Evolutionary conservation across 768 basidiomycete genomes (phyloP), one percentile per base, ranked within the genome.

Genomic region (Multifurca ochricompacta): DNA sequence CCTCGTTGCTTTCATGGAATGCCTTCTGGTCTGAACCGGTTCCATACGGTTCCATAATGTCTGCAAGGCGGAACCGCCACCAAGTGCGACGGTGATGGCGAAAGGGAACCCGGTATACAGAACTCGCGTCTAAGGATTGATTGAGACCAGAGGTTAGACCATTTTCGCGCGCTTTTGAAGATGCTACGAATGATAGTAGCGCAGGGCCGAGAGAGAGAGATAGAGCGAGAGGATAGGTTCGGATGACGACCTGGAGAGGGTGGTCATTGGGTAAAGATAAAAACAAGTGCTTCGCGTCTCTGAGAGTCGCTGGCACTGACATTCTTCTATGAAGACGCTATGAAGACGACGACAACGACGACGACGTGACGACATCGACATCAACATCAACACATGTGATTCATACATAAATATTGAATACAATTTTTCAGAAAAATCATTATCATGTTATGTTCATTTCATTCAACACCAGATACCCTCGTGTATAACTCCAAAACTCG

Each of bases 401-500:
- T n/a, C n/a, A n/a, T n/a, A n/a, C n/a, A n/a, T n/a, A n/a, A n/a
- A n/a, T n/a, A n/a, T n/a, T n/a, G n/a, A n/a, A n/a, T n/a, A n/a
- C n/a, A n/a, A 54, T 36, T n/a, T 19, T 35, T 16, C 1, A 9
- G 23, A 31, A 9, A 19, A 18, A 42, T n/a, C 32, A 19, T 39
- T 21, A 4, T 32, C 32, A 47, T 21, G 21, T 42, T 21, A 42
- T 42, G 13, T 23, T 40, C 37, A 19, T 39, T n/a, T 9, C 10
- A 5, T 18, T 23, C 21, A 19, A 25, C n/a, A 16, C 28, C 43
- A 19, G 27, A 51, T 6, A 21, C 14, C 16, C 34, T 31, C 40
- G 32, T 16, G 65, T 64, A 62, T 86, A 87, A 59, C 85, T 87
- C 81, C 82, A 87, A 60, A 87, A 87, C 58, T 85, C 80, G 10